Base-by-base conservation (phyloP, 2,329 filamentous ascomycete species). In the Ceratocystis albifundus region DNA sequence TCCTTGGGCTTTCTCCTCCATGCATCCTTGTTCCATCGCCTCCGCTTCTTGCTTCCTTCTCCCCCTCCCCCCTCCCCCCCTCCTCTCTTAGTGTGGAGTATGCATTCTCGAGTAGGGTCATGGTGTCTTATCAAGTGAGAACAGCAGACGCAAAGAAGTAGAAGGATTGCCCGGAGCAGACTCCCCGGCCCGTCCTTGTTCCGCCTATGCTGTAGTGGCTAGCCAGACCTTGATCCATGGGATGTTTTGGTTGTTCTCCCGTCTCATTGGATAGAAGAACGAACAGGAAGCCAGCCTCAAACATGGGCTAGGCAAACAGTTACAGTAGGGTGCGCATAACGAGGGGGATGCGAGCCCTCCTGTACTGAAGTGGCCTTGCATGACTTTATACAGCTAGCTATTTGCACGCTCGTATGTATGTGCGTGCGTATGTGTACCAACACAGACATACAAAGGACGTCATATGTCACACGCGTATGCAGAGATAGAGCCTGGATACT, bases 111-210 rank as follows among this genome's bases (percentile, higher is more conserved):
- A 15, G 22, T 25, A 57, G 17, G 8, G 53, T 6, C 53, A 57
- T 57, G 53, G 53, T 32, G 53, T 22, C 53, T 30, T 57, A 57
- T 30, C 25, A 57, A 57, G 15, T 32, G 25, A 57, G 25, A 57
- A 22, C 53, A 57, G 2, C 3, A 15, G 25, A 22, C 17, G 2
- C 7, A 22, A 32, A 28, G 53, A 57, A 57, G 12, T 28, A 30
- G 22, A 22, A 57, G 53, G 53, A 57, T 57, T 57, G 6, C 10
- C 53, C 53, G 53, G 53, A 57, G 30, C 22, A 22, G 53, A 22
- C 22, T 57, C 30, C 22, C 53, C 22, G 53, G 22, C 4, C 53
- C 53, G 25, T 7, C n/a, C 53, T 57, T 57, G n/a, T 57, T 22
- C 53, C 10, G 15, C 25, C 53, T 57, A 12, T 57, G 28, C 20